Percentiles rank a stretch among this genome's conserved stretches.
These are phyloP conservation scores for Fagopyrum tataricum DNA, from an alignment of 148 eudicot genomes.

Conservation along the genomic window DNA sequence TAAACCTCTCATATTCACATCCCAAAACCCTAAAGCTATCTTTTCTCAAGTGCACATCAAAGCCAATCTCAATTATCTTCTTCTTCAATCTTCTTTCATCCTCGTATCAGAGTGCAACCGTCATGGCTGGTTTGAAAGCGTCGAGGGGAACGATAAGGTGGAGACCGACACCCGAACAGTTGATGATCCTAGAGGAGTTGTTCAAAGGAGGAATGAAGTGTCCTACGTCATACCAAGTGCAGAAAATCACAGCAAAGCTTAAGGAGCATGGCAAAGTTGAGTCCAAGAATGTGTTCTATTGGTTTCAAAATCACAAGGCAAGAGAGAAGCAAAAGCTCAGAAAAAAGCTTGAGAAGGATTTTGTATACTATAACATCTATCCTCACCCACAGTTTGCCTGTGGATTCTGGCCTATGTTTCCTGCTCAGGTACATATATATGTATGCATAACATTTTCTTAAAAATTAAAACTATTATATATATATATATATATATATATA, in stretches of 20 bases:
- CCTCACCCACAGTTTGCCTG: not conserved
- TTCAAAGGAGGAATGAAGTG: constrained; percentile 26
- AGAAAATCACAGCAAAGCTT: constrained; percentile 28
- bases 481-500: too few species aligned
- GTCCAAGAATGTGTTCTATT: constrained; percentile 30
- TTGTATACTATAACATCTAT: not conserved
- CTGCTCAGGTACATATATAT: not conserved
- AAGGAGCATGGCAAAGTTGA: constrained; percentile 21
- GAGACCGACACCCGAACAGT: constrained; percentile 44
- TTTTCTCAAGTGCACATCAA: too few species aligned
- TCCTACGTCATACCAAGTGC: constrained; percentile 32
- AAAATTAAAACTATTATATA: too few species aligned
- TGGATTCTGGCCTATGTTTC: not conserved
- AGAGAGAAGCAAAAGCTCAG: constrained; percentile 24
- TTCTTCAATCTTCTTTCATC: not conserved
- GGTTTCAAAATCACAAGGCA: constrained; percentile 33
- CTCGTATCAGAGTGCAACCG: not conserved
- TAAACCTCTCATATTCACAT: not conserved
- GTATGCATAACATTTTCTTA: too few species aligned
- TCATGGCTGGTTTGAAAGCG: not conserved
- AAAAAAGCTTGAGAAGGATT: not conserved
- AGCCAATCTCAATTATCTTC: not conserved
- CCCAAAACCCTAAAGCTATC: not conserved
- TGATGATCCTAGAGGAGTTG: constrained; percentile 33
- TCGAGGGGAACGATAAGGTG: constrained; percentile 21